Evolutionary conservation across 2,329 filamentous ascomycete species (phyloP).

Genomic region (Penicillium polonicum): DNA sequence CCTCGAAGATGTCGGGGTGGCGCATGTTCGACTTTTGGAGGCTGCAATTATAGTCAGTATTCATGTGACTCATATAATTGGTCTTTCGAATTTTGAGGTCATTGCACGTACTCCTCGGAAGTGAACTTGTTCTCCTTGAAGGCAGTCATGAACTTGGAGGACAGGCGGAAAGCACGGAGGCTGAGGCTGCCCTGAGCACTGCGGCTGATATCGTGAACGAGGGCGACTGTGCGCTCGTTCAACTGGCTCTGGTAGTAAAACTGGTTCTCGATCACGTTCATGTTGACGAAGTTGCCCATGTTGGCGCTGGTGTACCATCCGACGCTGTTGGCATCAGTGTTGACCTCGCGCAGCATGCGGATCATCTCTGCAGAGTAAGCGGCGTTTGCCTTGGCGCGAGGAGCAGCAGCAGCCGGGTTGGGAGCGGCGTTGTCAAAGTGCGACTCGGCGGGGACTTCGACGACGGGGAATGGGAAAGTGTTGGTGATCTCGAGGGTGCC

Average conservation of each 20-base stretch:
- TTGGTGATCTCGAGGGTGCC: conserved; percentile 87
- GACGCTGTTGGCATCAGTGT: conserved; percentile 95
- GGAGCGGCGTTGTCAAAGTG: conserved; percentile 70
- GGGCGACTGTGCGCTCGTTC: conserved; percentile 80
- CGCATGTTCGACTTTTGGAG: conserved; percentile 91
- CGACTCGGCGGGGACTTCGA: conserved; percentile 68
- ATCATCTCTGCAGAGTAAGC: conserved; percentile 96
- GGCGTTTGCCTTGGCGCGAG: conserved; percentile 85
- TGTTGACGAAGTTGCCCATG: conserved; percentile 97
- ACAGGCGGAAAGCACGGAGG: conserved; percentile 86
- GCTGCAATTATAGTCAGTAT: conserved; percentile 50
- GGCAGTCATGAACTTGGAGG: conserved; percentile 80
- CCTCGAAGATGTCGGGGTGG: conserved; percentile 89
- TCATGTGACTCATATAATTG: not conserved
- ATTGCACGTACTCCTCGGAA: conserved; percentile 74
- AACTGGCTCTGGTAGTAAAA: conserved; percentile 91
- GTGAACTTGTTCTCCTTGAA: conserved; percentile 99
- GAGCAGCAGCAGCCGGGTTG: conserved; percentile 78
- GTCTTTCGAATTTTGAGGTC: not conserved
- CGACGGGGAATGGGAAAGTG: conserved; percentile 85
- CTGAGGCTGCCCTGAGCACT: conserved; percentile 89
- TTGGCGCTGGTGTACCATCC: conserved; percentile 99
- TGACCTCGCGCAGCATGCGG: conserved; percentile 91
- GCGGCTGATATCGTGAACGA: conserved; percentile 93
- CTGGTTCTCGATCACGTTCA: conserved; percentile 96